Conservation (phyloP, 1,139 yeast species). For the Candida sp. region DNA sequence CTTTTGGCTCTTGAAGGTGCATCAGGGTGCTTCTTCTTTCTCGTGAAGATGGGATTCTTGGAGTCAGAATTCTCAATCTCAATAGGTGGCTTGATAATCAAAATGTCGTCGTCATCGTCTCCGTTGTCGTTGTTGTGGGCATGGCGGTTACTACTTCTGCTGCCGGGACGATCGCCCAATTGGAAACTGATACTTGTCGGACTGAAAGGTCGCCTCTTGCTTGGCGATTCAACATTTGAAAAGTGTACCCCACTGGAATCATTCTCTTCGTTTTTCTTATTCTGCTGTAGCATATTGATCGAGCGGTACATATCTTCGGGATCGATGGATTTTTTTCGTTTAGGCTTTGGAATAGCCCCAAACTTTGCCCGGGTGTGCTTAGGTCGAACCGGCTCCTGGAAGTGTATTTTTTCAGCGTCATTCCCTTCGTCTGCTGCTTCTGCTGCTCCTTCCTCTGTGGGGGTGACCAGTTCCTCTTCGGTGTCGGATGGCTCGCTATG, state of each 20-base stretch:
- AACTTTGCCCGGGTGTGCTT: conserved; percentile 22
- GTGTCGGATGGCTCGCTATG: conserved; percentile 47
- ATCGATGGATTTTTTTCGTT: conserved; percentile 53
- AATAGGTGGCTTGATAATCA: conserved; percentile 79
- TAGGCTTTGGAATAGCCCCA: conserved; percentile 45
- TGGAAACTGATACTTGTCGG: neutral
- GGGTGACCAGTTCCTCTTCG: conserved; percentile 2
- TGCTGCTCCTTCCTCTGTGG: no score
- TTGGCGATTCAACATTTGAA: neutral
- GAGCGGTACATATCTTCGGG: conserved; percentile 89
- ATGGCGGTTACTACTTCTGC: conserved; percentile 22
- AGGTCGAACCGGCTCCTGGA: conserved; percentile 5
- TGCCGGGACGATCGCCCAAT: conserved; percentile 12
- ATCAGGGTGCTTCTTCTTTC: conserved; percentile 13
- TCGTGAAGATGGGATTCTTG: conserved; percentile 39
- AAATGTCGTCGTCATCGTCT: conserved; percentile 62
- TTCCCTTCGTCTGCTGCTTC: conserved; percentile 1
- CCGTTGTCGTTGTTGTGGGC: conserved; percentile 22
- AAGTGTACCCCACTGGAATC: neutral
- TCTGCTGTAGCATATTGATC: conserved; percentile 64
- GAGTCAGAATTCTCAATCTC: conserved; percentile 56
- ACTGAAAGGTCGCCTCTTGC: neutral
- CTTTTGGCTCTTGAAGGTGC: conserved; percentile 19
- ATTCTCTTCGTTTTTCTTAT: conserved; percentile 16
- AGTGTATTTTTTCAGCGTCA: conserved; percentile 51